Evolutionary conservation across 73 alveolate genomes (phyloP).

Genomic region (Paramecium bursaria): DNA sequence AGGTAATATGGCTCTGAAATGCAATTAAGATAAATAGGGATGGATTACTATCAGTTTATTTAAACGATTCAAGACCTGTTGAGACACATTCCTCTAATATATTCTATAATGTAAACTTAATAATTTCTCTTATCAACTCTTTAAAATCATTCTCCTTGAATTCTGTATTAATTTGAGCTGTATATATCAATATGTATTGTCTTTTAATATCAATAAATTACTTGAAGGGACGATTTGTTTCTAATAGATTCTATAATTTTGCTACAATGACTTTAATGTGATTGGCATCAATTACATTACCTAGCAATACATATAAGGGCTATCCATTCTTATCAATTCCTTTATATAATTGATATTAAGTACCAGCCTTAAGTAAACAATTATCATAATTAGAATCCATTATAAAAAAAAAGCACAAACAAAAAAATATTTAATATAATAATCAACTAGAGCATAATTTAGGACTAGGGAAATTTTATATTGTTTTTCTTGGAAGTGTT

Average conservation of each 20-base stretch:
- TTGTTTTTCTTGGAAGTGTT: no score
- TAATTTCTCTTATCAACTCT: not conserved
- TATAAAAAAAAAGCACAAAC: no score
- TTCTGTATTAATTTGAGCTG: not conserved
- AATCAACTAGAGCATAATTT: no score
- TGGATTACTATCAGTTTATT: not conserved
- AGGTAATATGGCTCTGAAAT: not conserved
- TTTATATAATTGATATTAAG: not conserved
- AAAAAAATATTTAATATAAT: no score
- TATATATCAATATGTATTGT: not conserved
- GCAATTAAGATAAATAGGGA: no score
- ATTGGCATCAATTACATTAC: not conserved
- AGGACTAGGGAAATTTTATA: no score
- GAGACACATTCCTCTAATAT: constrained; percentile 14
- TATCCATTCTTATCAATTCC: constrained; percentile 28
- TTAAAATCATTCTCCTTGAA: not conserved
- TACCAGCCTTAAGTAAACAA: constrained; percentile 65
- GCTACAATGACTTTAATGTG: not conserved
- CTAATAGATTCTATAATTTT: not conserved
- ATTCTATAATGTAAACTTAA: not conserved
- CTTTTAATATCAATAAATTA: not conserved
- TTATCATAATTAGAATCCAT: no score
- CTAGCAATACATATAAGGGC: constrained; percentile 8
- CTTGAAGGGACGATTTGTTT: constrained; percentile 33
- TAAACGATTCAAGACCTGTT: not conserved